Evolutionary conservation across 2,329 filamentous ascomycete species (phyloP).

Genomic region (Magnaporthiopsis incrustans): DNA sequence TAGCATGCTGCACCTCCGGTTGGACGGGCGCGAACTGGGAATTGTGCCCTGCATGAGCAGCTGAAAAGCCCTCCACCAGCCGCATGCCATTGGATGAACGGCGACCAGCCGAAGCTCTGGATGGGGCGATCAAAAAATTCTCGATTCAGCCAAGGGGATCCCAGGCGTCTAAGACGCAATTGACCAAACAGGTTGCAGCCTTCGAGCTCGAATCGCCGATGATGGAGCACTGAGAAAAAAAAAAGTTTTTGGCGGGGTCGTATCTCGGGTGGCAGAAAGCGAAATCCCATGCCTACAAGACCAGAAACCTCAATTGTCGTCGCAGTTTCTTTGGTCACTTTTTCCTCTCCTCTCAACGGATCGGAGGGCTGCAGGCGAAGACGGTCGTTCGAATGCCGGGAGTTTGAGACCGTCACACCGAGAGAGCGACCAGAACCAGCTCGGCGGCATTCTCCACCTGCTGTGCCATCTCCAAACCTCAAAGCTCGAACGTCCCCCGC

Average conservation of each 20-base stretch:
- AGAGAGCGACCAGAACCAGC: conserved; percentile 5
- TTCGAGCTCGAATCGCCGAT: background rate
- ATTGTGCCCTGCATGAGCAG: background rate
- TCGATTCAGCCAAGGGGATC: background rate
- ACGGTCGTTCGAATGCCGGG: conserved; percentile 5
- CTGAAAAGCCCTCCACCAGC: background rate
- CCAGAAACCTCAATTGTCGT: background rate
- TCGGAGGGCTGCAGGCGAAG: conserved; percentile 6
- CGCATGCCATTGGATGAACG: background rate
- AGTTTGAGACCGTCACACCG: conserved; percentile 4
- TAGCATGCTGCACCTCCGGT: background rate
- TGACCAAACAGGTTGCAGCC: conserved; percentile 5
- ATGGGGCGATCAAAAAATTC: background rate
- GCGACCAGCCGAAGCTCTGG: background rate
- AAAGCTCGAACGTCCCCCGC: background rate
- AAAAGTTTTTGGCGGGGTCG: conserved; percentile 6
- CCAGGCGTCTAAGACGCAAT: conserved; percentile 1
- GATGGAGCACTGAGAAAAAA: background rate
- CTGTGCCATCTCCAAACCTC: background rate
- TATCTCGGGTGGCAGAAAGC: conserved; percentile 1
- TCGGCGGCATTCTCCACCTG: background rate
- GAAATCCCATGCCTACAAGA: background rate
- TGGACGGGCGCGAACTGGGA: background rate
- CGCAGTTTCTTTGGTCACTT: background rate
- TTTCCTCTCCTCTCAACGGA: conserved; percentile 5